A percentile compares a stretch with the other conserved stretches of the same genome.
phyloP scores from a whole-genome alignment of 768 basidiomycete species.

The Russula sp. region DNA sequence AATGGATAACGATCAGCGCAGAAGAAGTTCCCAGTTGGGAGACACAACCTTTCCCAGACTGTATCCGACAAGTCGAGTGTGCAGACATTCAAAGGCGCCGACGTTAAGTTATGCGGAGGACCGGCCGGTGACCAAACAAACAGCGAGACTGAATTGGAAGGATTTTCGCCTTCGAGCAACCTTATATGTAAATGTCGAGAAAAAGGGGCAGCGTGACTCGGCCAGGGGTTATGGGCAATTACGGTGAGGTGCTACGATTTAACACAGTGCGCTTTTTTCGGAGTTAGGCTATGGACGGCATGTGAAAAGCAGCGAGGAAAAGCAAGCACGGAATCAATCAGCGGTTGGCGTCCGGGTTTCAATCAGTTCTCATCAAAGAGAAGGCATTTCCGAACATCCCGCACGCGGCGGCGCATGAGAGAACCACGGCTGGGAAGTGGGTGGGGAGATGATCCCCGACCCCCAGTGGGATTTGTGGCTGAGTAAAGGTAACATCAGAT shows the following conservation, averaged over 20 bases:
- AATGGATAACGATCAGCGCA: constrained; percentile 16
- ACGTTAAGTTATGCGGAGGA: not conserved
- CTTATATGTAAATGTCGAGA: constrained; percentile 16
- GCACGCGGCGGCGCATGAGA: constrained; percentile 2
- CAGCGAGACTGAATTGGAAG: constrained; percentile 22
- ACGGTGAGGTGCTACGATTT: constrained; percentile 13
- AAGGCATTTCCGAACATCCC: constrained; percentile 1
- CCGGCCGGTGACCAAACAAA: constrained; percentile 23
- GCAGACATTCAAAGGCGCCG: constrained; percentile 8
- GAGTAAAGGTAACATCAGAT: not conserved
- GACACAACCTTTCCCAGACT: not conserved
- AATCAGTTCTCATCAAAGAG: not conserved
- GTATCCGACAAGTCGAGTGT: not conserved
- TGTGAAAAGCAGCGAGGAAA: constrained; percentile 4
- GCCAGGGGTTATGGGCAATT: not conserved
- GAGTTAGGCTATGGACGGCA: constrained; percentile 8
- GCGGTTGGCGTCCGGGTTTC: constrained; percentile 6
- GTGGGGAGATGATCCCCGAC: constrained; percentile 4
- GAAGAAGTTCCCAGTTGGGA: not conserved
- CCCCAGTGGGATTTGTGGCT: constrained; percentile 1
- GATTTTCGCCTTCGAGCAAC: constrained; percentile 25
- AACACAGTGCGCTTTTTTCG: not conserved
- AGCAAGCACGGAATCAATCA: constrained; percentile 7
- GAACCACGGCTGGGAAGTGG: not conserved
- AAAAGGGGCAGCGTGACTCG: constrained; percentile 3